Evolutionary conservation across 1,284 basidiomycete genomes (phyloP), one percentile per base, ranked within the genome.

Genomic region (Inonotus obliquus): DNA sequence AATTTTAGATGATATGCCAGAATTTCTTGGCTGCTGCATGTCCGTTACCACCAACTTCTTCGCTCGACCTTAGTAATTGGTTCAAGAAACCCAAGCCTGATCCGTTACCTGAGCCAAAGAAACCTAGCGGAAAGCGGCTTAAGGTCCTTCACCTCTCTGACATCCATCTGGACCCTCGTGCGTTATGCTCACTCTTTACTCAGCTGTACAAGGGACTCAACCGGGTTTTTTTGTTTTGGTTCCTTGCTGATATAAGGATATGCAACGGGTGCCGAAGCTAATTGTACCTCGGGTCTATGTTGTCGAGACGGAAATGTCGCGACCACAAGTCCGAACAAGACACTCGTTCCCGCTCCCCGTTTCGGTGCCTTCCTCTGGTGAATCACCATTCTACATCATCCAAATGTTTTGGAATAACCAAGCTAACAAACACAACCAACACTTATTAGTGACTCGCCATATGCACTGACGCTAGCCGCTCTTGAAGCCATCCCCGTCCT

Each of bases 131-230:
- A 10, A 74, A 86, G 67, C 78, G 83, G 49, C 74, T 92, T 44
- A 90, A 88, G 68, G 85, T 92, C 1, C 73, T 92, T 48, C 91
- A 93, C 68, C 66, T 92, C 14, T 90, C 87, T 0, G 91, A 93
- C 68, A 77, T 91, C 61, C 91, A 93, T 72, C 74, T 93, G 57
- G 91, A 93, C 69, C 84, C 91, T 49, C 78, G 81, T 85, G 66
- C 56, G 78, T 38, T 19, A 23, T 14, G 29, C 6, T 61, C 56
- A 19, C 27, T 39, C 14, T 37, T 56, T 23, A 9, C 27, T 53
- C 21, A 38, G 51, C 17, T 21, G 14, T 37, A 14, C 2, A 39
- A 27, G 14, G 35, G 63, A 2, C 27, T 38, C 10, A 25, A n/a
- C n/a, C n/a, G n/a, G 37, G 37, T 4, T 17, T 13, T 17, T 6